These are phyloP conservation scores for Pneumocystis canis DNA, from an alignment of 1,139 yeast genomes.

Conservation along the genomic window DNA sequence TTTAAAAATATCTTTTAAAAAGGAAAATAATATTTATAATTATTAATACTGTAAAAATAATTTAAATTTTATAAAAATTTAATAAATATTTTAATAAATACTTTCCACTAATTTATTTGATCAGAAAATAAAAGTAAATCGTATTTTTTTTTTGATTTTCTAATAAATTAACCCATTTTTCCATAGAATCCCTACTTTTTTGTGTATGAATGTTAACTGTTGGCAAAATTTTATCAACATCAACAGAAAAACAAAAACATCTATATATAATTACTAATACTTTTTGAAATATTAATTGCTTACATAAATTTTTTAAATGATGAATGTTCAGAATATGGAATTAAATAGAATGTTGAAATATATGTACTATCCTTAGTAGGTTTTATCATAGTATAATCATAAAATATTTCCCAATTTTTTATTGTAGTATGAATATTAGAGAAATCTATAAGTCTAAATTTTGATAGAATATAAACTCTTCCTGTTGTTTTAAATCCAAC, in stretches of 20 bases:
- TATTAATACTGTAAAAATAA: too few species aligned
- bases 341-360: constrained; percentile 21
- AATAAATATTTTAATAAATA: not conserved
- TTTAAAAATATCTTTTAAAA: too few species aligned
- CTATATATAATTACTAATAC: constrained; percentile 55
- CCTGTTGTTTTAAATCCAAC: constrained; percentile 73
- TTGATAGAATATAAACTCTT: constrained; percentile 44
- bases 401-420: constrained; percentile 13
- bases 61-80: too few species aligned
- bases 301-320: constrained; percentile 25
- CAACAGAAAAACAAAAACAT: constrained; percentile 42
- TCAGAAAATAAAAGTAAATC: constrained; percentile 8
- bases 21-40: not conserved
- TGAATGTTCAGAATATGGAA: constrained; percentile 91
- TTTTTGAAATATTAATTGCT: not conserved
- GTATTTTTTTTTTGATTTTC: constrained; percentile 11
- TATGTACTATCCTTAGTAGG: constrained; percentile 17
- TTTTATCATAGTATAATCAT: constrained; percentile 10
- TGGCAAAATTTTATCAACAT: constrained; percentile 47
- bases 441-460: constrained; percentile 15
- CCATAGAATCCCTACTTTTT: constrained; percentile 15
- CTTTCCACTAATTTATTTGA: not conserved
- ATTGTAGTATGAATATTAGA: constrained; percentile 14
- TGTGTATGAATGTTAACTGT: constrained; percentile 44
- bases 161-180: constrained; percentile 18